These are phyloP conservation scores for Diaporthe longicolla DNA, from an alignment of 2,329 filamentous ascomycete species.

Conservation along the genomic window DNA sequence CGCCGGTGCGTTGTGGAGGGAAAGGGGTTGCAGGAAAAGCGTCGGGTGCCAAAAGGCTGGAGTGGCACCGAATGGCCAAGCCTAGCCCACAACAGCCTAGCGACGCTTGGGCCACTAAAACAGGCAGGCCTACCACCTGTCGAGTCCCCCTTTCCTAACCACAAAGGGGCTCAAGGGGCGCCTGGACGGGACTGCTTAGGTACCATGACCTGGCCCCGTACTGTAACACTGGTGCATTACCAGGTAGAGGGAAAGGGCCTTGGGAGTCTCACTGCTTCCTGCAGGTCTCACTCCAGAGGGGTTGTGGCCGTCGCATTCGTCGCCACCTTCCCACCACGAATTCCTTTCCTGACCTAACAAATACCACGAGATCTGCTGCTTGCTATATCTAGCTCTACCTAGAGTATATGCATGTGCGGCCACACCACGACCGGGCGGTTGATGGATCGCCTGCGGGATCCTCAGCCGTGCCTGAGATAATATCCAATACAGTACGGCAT, in stretches of 20 bases:
- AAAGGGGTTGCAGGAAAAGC: conserved; percentile 39
- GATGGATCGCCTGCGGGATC: conserved; percentile 11
- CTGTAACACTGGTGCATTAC: conserved; percentile 20
- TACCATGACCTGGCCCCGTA: conserved; percentile 10
- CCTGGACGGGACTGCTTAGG: background rate
- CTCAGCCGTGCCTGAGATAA: conserved; percentile 20
- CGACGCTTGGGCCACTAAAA: conserved; percentile 37
- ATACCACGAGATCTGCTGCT: no score
- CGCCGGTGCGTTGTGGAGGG: conserved; percentile 29
- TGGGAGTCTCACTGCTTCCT: conserved; percentile 11
- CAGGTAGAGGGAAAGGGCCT: conserved; percentile 14
- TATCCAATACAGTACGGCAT: conserved; percentile 12
- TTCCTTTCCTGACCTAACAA: background rate
- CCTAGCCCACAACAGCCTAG: conserved; percentile 31
- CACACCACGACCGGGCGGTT: conserved; percentile 7
- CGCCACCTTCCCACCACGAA: conserved; percentile 13
- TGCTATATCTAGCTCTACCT: background rate
- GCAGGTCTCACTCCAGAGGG: conserved; percentile 20
- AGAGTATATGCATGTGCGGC: background rate
- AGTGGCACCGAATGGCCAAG: conserved; percentile 33
- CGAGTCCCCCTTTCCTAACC: conserved; percentile 31
- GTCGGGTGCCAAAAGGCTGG: conserved; percentile 37
- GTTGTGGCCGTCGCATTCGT: background rate
- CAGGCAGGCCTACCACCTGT: conserved; percentile 22
- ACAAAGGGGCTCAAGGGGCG: conserved; percentile 15